Evolutionary conservation across 306 rosid genomes (phyloP), one percentile per base, ranked within the genome.

Genomic region (Rosa lucieae): DNA sequence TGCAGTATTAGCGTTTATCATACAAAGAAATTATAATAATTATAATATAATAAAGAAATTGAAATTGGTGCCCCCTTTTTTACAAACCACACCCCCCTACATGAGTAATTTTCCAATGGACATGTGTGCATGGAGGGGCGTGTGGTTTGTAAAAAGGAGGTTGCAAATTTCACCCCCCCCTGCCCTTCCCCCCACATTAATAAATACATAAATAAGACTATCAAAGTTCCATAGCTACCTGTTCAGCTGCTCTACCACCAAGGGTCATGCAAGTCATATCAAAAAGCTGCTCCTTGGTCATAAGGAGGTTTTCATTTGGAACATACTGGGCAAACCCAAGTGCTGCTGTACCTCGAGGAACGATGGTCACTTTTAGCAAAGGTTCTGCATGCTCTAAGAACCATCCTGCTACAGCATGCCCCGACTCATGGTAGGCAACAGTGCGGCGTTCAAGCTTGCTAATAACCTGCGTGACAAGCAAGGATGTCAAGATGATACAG

Each of bases 281-380:
- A 11, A 95, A 92, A 66, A 95, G 98, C 82, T 95, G 99, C 76
- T 95, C 98, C 88, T 95, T 90, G 62, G 99, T 92, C 97, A 88
- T 88, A 73, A 92, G 96, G 79, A 95, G 97, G 84, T 95, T 92
- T 85, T 95, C 99, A 44, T 82, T 92, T 3, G 96, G 99, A 81
- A 95, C 93, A 80, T 95, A 95, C 77, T 95, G 99, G 29, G 99
- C 97, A 82, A 95, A 95, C 73, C 99, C 99, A 66, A 95, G 97
- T 29, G 98, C 98, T 14, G 98, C 97, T 3, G 99, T 90, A 71
- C 99, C 99, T 9, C 99, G 97, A 67, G 99, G 99, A 82, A 95
- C 97, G 56, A 95, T 95, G 53, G 98, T 89, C 69, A 95, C 99
- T 84, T 95, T 95, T 80, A 95, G 69, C 75, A 95, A 82, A 39